A percentile compares a stretch with the other conserved stretches of the same genome.
Evolutionary conservation across 2,329 filamentous ascomycete genomes (phyloP).

Genomic region (Cadophora gregata): DNA sequence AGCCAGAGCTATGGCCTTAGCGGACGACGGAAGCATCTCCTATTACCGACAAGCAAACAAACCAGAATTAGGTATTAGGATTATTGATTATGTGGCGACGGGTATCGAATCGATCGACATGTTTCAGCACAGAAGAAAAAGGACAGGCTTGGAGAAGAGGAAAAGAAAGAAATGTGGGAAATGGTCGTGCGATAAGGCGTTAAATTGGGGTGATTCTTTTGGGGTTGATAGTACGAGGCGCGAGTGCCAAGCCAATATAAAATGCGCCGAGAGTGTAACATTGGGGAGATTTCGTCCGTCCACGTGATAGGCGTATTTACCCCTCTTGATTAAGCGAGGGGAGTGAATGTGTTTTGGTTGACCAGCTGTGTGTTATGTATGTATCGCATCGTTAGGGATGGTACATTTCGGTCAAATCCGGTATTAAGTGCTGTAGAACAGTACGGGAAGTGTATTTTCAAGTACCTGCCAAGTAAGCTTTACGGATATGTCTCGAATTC

Average conservation of each 20-base stretch:
- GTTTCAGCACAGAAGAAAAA: background rate
- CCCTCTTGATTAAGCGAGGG: no score
- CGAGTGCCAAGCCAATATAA: slow-evolving; percentile 9
- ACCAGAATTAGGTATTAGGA: background rate
- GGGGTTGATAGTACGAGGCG: background rate
- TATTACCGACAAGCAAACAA: background rate
- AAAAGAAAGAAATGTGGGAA: background rate
- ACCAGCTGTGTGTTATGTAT: no score
- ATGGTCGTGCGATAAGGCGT: background rate
- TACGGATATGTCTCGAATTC: no score
- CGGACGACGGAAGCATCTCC: background rate
- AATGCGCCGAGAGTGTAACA: background rate
- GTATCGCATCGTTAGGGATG: no score
- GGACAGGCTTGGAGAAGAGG: background rate
- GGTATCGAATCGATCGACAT: slow-evolving; percentile 44
- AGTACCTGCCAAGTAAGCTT: no score
- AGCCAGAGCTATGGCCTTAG: slow-evolving; percentile 4
- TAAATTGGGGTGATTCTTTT: background rate
- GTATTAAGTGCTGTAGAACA: no score
- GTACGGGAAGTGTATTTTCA: no score
- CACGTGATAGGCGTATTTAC: no score
- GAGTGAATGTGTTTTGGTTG: no score
- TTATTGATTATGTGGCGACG: background rate
- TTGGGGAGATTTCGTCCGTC: no score
- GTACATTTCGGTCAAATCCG: no score